Evolutionary conservation across 176 grass and related monocot genomes (phyloP).

Genomic region (Aegilops speltoides): DNA sequence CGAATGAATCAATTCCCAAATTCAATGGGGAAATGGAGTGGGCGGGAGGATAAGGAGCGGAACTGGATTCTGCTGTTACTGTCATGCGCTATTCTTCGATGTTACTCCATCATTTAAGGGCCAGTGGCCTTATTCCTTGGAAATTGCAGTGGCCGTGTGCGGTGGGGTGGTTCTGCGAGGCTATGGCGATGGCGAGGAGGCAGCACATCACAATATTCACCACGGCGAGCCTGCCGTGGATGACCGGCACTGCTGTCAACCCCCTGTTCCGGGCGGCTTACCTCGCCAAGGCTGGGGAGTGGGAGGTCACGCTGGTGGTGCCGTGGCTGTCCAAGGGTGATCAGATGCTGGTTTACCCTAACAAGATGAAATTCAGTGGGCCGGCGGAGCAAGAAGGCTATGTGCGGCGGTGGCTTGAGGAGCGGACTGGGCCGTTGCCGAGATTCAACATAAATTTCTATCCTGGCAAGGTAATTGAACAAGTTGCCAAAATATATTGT

Average conservation of each 20-base stretch:
- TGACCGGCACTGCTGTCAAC: slow-evolving; percentile 94
- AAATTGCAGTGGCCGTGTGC: slow-evolving; percentile 35
- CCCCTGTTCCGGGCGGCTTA: slow-evolving; percentile 91
- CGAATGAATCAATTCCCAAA: slow-evolving; percentile 19
- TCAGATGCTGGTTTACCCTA: slow-evolving; percentile 87
- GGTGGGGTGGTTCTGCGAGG: background rate
- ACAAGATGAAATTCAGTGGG: slow-evolving; percentile 70
- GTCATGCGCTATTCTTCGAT: background rate
- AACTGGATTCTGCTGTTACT: background rate
- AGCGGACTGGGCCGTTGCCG: slow-evolving; percentile 54
- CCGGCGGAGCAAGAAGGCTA: slow-evolving; percentile 71
- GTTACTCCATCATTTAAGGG: background rate
- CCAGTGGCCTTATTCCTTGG: slow-evolving; percentile 1
- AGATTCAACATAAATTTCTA: slow-evolving; percentile 81
- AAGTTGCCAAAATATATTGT: background rate
- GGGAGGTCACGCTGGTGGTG: slow-evolving; percentile 79
- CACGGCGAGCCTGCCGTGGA: slow-evolving; percentile 92
- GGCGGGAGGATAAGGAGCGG: background rate
- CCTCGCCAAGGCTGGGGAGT: slow-evolving; percentile 60
- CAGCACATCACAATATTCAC: slow-evolving; percentile 83
- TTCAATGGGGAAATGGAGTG: background rate
- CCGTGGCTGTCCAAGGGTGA: slow-evolving; percentile 83
- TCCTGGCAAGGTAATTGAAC: slow-evolving; percentile 72
- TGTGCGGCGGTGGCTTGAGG: slow-evolving; percentile 73
- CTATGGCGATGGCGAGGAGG: slow-evolving; percentile 50